Percentiles rank a stretch among this genome's conserved stretches.
Conservation (phyloP, 352 stramenopile species). For the Globisporangium rhizosaccharum region DNA sequence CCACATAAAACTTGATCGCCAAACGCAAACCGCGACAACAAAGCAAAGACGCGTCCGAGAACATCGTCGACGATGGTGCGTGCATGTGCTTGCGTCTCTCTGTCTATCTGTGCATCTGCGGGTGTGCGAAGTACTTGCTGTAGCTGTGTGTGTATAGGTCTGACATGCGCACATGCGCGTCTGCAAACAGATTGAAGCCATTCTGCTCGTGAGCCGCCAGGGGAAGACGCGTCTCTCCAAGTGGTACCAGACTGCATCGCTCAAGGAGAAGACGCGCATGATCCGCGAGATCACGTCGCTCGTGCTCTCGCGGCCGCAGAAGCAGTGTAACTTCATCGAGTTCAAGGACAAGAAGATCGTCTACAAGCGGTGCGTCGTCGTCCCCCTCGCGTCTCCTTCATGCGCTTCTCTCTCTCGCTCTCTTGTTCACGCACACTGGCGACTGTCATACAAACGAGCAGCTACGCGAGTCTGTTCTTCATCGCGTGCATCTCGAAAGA, state of each 20-base stretch:
- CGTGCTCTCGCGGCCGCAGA: constrained; percentile 78
- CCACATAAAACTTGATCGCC: neutral
- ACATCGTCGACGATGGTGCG: neutral
- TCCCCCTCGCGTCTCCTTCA: neutral
- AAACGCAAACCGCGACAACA: constrained; percentile 1
- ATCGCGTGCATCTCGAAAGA: constrained; percentile 93
- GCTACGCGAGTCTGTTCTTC: constrained; percentile 97
- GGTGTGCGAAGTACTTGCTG: neutral
- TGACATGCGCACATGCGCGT: no score
- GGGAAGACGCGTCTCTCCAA: constrained; percentile 90
- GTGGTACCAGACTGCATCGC: constrained; percentile 80
- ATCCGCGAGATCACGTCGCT: constrained; percentile 86
- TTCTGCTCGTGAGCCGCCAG: constrained; percentile 89
- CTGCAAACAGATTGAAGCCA: constrained; percentile 86
- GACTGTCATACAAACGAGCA: no score
- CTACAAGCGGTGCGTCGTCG: constrained; percentile 87
- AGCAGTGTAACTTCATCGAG: constrained; percentile 95
- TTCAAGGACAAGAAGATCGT: constrained; percentile 98
- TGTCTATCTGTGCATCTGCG: no score
- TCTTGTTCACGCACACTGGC: neutral
- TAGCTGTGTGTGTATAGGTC: constrained; percentile 6
- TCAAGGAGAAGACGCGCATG: constrained; percentile 85
- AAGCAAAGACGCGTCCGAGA: neutral
- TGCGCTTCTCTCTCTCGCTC: neutral
- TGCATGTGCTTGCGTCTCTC: constrained; percentile 2